phyloP scores from a whole-genome alignment of 2,329 filamentous ascomycete genomes.

The Aspergillus eucalypticola region DNA sequence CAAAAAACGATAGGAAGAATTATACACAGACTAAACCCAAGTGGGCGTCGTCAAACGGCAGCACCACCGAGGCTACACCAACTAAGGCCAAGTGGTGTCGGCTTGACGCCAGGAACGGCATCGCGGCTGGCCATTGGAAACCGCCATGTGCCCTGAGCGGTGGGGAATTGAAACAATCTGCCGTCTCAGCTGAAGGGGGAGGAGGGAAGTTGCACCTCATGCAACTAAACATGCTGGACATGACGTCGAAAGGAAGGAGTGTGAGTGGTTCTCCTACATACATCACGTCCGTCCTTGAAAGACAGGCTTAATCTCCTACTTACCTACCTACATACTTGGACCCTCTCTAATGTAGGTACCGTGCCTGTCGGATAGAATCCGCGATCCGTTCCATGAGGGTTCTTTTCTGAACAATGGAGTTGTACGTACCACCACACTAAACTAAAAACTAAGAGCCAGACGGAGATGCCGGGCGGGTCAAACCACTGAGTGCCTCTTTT shows the following conservation, averaged over 20 bases:
- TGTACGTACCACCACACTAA: not conserved
- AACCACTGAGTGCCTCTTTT: not conserved
- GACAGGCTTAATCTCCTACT: not conserved
- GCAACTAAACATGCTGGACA: not conserved
- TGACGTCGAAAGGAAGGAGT: conserved; percentile 6
- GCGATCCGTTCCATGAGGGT: not conserved
- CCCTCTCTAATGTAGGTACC: not conserved
- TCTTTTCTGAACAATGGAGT: not conserved
- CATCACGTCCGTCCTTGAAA: not conserved
- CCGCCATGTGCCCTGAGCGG: conserved; percentile 18
- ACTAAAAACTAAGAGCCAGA: not conserved
- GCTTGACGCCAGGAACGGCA: conserved; percentile 23
- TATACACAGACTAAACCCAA: not conserved
- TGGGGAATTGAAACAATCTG: conserved; percentile 22
- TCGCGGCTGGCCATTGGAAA: conserved; percentile 19
- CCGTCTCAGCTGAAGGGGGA: conserved; percentile 5
- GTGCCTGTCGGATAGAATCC: not conserved
- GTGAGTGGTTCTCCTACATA: not conserved
- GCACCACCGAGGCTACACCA: conserved; percentile 8
- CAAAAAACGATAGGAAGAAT: not conserved
- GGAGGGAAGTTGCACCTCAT: not conserved
- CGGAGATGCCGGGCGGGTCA: conserved; percentile 1
- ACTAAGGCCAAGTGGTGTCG: conserved; percentile 7
- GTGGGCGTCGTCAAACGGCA: conserved; percentile 5
- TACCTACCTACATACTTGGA: not conserved